Conservation (phyloP, 208 protist genomes). For the Acanthamoeba lugdunensis region DNA sequence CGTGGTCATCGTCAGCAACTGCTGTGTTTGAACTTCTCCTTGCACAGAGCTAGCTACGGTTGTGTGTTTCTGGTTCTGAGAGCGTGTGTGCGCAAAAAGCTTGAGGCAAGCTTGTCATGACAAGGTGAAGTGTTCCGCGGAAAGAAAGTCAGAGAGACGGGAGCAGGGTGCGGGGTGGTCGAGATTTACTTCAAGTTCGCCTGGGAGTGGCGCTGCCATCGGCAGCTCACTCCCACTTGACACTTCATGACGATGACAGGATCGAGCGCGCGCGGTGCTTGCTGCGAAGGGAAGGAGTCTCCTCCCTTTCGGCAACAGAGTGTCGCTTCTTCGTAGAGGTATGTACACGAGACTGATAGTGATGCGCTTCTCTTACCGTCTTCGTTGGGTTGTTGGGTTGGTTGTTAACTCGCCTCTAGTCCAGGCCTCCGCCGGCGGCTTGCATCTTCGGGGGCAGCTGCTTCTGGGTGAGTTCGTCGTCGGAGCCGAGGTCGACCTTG, state of each 20-base stretch:
- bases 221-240: neutral
- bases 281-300: neutral
- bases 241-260: neutral
- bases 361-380: neutral
- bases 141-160: too few species aligned
- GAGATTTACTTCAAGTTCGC: too few species aligned
- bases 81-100: too few species aligned
- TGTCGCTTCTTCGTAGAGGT: neutral
- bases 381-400: too few species aligned
- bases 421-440: neutral
- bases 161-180: too few species aligned
- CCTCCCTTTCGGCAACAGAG: too few species aligned
- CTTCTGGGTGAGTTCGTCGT: slow-evolving; percentile 11
- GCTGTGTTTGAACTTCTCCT: neutral
- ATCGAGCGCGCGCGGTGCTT: neutral
- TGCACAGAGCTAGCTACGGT: neutral
- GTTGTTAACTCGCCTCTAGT: neutral
- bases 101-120: too few species aligned
- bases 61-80: too few species aligned
- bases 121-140: too few species aligned
- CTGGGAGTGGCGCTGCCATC: neutral
- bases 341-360: neutral
- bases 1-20: neutral
- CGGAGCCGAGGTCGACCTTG: slow-evolving; percentile 48
- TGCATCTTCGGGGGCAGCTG: neutral